Evolutionary conservation across 2,329 filamentous ascomycete species (phyloP), one percentile per base, ranked within the genome.

Genomic region (Alternaria brassicae): DNA sequence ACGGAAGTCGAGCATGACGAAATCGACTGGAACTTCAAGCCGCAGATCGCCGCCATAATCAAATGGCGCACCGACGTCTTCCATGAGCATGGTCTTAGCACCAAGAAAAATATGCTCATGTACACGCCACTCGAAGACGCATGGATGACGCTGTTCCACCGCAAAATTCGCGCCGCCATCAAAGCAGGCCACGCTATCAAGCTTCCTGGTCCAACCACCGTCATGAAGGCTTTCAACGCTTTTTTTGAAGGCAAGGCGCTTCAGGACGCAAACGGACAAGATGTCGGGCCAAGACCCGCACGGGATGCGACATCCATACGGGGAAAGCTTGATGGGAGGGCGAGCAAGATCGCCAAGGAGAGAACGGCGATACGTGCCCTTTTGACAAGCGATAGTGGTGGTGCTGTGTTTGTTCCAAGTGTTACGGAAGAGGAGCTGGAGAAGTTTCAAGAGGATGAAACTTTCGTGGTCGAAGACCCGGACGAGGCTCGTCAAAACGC

Each of bases 41-140:
- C 41, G 3, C 47, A 63, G 40, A 52, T 61, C 25, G 10, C 19
- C 2, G n/a, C 39, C 25, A 52, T 63, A 5, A 32, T 19, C 2
- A 17, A 44, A n/a, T 60, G 58, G 56, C 63, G 53, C 12, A 40
- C n/a, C 25, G 19, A 50, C 12, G 25, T 53, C 42, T 54, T 61
- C 28, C 32, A 13, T 12, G 19, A 45, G 25, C 34, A 52, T 7
- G 57, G 49, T 4, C 41, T 62, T 4, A 8, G 9, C 2, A 6
- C n/a, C 27, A 61, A 58, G 39, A 53, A 50, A 9, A 9, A 19
- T 17, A 5, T 21, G 2, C 39, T 27, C 9, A 27, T n/a, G 10
- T 68, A 49, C 27, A 55, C 49, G 6, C 51, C 56, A 5, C 44
- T 56, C 6, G 66, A 70, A 48, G 56, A 64, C 4, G 58, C 65